Percentiles rank a stretch among this genome's conserved stretches.
phyloP scores from a whole-genome alignment of 805 yeast species.

The Teunomyces stri region DNA sequence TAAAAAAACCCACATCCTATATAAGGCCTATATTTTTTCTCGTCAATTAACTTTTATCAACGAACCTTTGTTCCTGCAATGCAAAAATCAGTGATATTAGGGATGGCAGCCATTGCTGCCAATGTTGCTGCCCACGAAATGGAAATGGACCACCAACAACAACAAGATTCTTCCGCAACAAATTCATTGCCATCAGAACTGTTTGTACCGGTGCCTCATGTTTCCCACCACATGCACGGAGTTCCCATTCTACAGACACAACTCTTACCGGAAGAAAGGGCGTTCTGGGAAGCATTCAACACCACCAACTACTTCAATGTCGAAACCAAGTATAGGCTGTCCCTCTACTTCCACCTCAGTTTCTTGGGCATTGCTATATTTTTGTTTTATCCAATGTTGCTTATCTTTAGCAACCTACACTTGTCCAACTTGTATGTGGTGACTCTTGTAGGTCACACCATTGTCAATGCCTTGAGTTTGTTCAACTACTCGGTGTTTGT shows the following conservation, averaged over 20 bases:
- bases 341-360: constrained; percentile 55
- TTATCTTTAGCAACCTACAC: constrained; percentile 60
- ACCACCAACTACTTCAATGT: constrained; percentile 63
- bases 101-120: not conserved
- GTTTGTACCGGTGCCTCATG: constrained; percentile 27
- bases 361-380: constrained; percentile 45
- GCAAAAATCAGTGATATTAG: constrained; percentile 1
- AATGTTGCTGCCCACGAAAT: not conserved
- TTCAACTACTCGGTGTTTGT: constrained; percentile 56
- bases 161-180: not conserved
- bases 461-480: constrained; percentile 48
- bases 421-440: constrained; percentile 33
- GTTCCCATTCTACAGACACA: constrained; percentile 67
- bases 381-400: constrained; percentile 62
- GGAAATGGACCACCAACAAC: not conserved
- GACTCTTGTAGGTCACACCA: constrained; percentile 40
- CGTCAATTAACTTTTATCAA: not conserved
- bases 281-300: constrained; percentile 77
- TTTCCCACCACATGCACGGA: constrained; percentile 55
- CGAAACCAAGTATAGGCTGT: constrained; percentile 46
- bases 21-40: not conserved
- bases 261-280: constrained; percentile 67
- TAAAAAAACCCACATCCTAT: not conserved
- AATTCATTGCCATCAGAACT: not conserved
- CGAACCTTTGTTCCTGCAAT: not conserved